Evolutionary conservation across 2,329 filamentous ascomycete species (phyloP).

Genomic region (Sclerotiophoma versabilis): DNA sequence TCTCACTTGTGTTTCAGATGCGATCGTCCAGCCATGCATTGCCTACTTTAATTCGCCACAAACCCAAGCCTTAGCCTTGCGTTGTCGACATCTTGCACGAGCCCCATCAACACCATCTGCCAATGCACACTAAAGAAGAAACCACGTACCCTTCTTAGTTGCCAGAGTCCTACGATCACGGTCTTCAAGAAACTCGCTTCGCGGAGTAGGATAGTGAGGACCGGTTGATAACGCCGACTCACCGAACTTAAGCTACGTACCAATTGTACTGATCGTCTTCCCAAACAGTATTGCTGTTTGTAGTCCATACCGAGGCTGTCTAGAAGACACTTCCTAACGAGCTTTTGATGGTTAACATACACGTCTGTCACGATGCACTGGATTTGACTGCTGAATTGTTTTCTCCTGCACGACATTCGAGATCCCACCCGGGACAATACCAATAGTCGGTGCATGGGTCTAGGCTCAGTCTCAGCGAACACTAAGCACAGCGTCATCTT

Average conservation of each 20-base stretch:
- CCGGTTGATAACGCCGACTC: neutral
- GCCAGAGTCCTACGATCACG: neutral
- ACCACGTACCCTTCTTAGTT: neutral
- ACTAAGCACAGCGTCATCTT: neutral
- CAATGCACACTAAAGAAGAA: neutral
- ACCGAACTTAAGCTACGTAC: neutral
- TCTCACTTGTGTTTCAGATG: neutral
- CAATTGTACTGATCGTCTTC: too few species aligned
- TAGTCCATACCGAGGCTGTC: neutral
- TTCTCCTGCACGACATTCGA: too few species aligned
- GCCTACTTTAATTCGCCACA: slow-evolving; percentile 1
- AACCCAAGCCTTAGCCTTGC: slow-evolving; percentile 2
- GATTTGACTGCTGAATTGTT: neutral
- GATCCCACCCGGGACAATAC: too few species aligned
- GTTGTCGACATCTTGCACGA: neutral
- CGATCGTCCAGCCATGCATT: neutral
- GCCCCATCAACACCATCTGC: neutral
- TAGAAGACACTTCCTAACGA: too few species aligned
- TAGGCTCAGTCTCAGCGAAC: neutral
- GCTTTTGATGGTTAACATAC: too few species aligned
- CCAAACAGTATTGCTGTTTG: neutral
- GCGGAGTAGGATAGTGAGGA: neutral
- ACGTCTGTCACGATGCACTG: too few species aligned
- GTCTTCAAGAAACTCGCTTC: neutral
- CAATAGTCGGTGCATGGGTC: neutral